Evolutionary conservation across 2,329 filamentous ascomycete species (phyloP).

Genomic region (Aspergillus hortae): DNA sequence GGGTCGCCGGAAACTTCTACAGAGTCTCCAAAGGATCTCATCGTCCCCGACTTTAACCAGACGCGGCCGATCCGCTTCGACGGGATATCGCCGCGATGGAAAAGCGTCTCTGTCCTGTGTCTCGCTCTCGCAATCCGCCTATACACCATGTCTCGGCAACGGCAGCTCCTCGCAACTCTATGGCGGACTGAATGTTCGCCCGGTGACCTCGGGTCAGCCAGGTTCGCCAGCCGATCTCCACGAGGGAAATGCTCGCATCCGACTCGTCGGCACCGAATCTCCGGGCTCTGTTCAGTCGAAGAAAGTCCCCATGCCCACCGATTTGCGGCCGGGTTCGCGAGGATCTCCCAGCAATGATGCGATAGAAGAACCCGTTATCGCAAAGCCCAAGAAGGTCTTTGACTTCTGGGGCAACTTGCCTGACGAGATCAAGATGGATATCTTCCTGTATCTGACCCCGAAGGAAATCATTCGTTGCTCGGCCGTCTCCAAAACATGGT

Average conservation of each 20-base stretch:
- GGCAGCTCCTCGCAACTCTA: conserved; percentile 57
- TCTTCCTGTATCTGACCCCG: conserved; percentile 72
- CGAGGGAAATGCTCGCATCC: conserved; percentile 54
- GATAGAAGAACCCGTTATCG: conserved; percentile 16
- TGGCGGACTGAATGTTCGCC: conserved; percentile 54
- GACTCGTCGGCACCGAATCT: conserved; percentile 51
- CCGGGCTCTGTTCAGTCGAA: conserved; percentile 37
- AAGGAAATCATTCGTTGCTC: conserved; percentile 79
- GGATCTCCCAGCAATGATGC: conserved; percentile 25
- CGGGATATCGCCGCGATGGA: conserved; percentile 60
- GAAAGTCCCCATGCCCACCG: conserved; percentile 62
- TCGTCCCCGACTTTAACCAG: conserved; percentile 71
- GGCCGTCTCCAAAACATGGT: conserved; percentile 71
- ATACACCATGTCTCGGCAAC: conserved; percentile 52
- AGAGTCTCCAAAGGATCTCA: conserved; percentile 74
- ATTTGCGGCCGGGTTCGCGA: conserved; percentile 52
- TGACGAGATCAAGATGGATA: conserved; percentile 72
- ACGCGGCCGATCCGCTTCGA: conserved; percentile 61
- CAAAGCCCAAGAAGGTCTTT: conserved; percentile 42
- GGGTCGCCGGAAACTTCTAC: conserved; percentile 66
- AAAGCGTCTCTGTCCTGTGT: conserved; percentile 66
- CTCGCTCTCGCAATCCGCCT: conserved; percentile 54
- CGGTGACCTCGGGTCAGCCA: conserved; percentile 48
- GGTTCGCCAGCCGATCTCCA: conserved; percentile 45
- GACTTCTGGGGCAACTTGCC: conserved; percentile 81